Conservation (phyloP, 2,329 filamentous ascomycete species). For the Pseudogymnoascus sp. region DNA sequence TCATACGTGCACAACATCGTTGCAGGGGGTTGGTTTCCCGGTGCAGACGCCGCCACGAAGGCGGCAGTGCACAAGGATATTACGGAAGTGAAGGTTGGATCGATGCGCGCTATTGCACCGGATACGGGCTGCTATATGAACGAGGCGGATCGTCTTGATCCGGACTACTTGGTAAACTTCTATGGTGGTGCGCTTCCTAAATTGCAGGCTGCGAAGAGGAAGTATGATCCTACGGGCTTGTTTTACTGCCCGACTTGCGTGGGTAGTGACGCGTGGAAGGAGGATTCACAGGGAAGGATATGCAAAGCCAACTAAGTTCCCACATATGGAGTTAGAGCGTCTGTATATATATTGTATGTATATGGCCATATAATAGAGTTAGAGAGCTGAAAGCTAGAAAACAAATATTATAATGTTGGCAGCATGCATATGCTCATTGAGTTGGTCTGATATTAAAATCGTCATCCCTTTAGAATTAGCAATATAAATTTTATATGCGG, state of each 20-base stretch:
- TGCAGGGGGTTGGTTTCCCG: constrained; percentile 12
- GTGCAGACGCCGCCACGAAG: constrained; percentile 16
- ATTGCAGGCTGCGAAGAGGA: constrained; percentile 30
- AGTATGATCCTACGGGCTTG: constrained; percentile 28
- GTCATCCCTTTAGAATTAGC: background rate
- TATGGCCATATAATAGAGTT: background rate
- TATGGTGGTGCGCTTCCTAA: constrained; percentile 30
- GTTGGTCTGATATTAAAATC: background rate
- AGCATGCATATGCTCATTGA: background rate
- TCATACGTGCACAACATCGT: constrained; percentile 19
- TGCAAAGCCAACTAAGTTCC: background rate
- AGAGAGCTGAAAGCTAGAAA: background rate
- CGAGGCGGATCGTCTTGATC: constrained; percentile 34
- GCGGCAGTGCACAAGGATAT: constrained; percentile 23
- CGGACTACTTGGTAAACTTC: constrained; percentile 29
- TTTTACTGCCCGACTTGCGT: constrained; percentile 36
- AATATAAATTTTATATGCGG: background rate
- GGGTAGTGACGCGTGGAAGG: constrained; percentile 29
- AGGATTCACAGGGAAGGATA: background rate
- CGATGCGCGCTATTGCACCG: constrained; percentile 32
- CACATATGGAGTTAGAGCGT: background rate
- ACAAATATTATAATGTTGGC: background rate
- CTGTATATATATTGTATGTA: background rate
- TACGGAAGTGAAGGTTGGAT: constrained; percentile 27
- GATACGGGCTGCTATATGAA: constrained; percentile 38